Conservation (phyloP, 352 stramenopile genomes). For the Globisporangium middletonii region DNA sequence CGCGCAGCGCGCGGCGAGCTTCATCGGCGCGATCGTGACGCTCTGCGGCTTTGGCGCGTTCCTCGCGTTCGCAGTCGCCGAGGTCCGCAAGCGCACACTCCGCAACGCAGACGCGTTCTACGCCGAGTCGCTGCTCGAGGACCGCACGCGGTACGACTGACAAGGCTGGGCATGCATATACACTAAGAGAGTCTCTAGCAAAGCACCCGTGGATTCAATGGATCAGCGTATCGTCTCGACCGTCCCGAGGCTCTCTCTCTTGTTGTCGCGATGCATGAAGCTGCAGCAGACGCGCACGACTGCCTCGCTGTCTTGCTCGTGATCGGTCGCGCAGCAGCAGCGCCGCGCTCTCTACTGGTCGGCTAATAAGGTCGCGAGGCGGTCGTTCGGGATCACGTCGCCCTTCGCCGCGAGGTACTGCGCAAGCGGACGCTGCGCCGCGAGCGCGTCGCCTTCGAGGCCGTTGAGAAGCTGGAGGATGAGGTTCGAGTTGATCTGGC, state of each 20-base stretch:
- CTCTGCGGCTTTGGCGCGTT: constrained; percentile 48
- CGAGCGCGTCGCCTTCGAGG: constrained; percentile 50
- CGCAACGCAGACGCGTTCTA: constrained; percentile 39
- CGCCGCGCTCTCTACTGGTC: constrained; percentile 16
- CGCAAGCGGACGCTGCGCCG: constrained; percentile 55
- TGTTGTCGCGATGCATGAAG: not conserved
- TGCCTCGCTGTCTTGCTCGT: not conserved
- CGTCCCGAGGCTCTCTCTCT: not conserved
- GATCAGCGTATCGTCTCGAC: too few species aligned
- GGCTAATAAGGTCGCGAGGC: constrained; percentile 51
- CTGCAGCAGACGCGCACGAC: not conserved
- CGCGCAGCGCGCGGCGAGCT: constrained; percentile 44
- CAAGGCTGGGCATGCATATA: not conserved
- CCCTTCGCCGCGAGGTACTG: constrained; percentile 81
- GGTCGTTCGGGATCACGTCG: constrained; percentile 62
- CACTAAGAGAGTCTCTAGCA: not conserved
- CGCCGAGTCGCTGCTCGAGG: constrained; percentile 58
- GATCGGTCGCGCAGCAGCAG: not conserved
- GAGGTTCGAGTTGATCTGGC: constrained; percentile 77
- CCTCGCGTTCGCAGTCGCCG: constrained; percentile 30
- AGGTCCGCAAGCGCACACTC: constrained; percentile 29
- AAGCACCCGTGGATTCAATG: too few species aligned
- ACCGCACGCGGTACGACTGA: constrained; percentile 39
- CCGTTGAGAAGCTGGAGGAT: constrained; percentile 65
- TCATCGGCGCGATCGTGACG: constrained; percentile 57